Conservation (phyloP, 2,329 filamentous ascomycete genomes). For the Zymoseptoria passerinii region DNA sequence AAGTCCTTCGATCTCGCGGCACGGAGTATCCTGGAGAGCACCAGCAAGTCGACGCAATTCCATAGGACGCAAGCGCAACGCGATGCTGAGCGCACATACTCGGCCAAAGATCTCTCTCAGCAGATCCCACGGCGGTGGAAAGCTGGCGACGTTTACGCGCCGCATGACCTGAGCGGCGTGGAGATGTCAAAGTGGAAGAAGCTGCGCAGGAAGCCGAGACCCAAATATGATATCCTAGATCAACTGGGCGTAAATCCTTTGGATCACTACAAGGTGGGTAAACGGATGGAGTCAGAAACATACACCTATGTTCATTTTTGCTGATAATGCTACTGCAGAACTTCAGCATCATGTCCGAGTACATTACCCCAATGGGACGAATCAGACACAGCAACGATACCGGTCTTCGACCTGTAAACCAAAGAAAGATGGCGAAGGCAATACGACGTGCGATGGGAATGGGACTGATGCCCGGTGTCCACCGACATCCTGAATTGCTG, state of each 20-base stretch:
- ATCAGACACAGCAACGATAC: slow-evolving; percentile 72
- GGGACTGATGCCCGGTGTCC: slow-evolving; percentile 83
- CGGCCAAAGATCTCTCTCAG: slow-evolving; percentile 44
- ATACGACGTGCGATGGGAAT: slow-evolving; percentile 81
- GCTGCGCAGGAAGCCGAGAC: slow-evolving; percentile 42
- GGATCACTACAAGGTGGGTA: slow-evolving; percentile 73
- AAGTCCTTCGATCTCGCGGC: slow-evolving; percentile 8
- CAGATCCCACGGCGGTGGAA: slow-evolving; percentile 65
- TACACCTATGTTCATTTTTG: background rate
- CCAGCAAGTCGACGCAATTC: slow-evolving; percentile 8
- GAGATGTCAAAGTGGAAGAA: slow-evolving; percentile 78
- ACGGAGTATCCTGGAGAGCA: slow-evolving; percentile 5
- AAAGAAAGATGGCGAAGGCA: slow-evolving; percentile 87
- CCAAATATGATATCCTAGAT: slow-evolving; percentile 62
- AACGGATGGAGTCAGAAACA: background rate
- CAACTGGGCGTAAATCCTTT: slow-evolving; percentile 70
- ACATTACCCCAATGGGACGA: slow-evolving; percentile 72
- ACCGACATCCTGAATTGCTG: slow-evolving; percentile 78
- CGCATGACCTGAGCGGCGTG: slow-evolving; percentile 68
- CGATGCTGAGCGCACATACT: slow-evolving; percentile 22
- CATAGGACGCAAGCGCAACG: background rate
- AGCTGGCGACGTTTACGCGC: slow-evolving; percentile 78
- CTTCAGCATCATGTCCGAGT: slow-evolving; percentile 84
- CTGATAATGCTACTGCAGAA: slow-evolving; percentile 54
- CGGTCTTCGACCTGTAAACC: slow-evolving; percentile 77